Base-by-base conservation (phyloP, 2,329 filamentous ascomycete genomes). In the Alternaria sp. region DNA sequence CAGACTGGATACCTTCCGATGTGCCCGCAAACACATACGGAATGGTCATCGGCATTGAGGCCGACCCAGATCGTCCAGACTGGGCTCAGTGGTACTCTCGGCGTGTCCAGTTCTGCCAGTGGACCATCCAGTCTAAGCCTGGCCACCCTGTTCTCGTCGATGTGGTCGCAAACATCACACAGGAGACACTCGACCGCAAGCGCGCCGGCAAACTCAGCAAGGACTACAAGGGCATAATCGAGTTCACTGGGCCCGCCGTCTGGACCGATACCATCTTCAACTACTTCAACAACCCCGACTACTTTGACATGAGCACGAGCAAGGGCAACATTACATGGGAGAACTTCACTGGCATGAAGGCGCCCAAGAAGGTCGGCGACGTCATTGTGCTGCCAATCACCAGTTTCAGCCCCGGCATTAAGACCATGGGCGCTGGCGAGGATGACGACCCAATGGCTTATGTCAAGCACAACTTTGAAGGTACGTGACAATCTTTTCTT, bases 1-100 rank as follows among this genome's bases (percentile, higher is more conserved):
- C 90, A 10, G 91, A 96, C 54, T 99, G 96, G 96, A 86, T 99
- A 10, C 95, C 96, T 1, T 80, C 87, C 2, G 86, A 89, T 45
- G 90, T 98, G 45, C 90, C 95, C 51, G 88, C 89, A 67, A 89
- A 90, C 66, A 88, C 89, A 2, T 87, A 98, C 70, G 96, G 96
- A 10, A 85, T 99, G 67, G 90, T 99, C 43, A 86, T 98, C 74
- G 96, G 96, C 62, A 97, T 99, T 69, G 96, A 99, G 83, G 96
- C 96, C 5, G 96, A 99, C 77, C 93, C 96, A 0, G 93, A 98
- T 80, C 89, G 96, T 51, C 87, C 88, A 4, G 96, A 99, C 79
- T 99, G 96, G 96, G 87, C 89, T 36, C 85, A 97, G 1, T 98
- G 95, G 96, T 99, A 98, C 84, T 96, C 93, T 67, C 91, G 96